These are phyloP conservation scores for Cladosporium cucumerinum DNA, from an alignment of 2,329 filamentous ascomycete species.

Conservation along the genomic window DNA sequence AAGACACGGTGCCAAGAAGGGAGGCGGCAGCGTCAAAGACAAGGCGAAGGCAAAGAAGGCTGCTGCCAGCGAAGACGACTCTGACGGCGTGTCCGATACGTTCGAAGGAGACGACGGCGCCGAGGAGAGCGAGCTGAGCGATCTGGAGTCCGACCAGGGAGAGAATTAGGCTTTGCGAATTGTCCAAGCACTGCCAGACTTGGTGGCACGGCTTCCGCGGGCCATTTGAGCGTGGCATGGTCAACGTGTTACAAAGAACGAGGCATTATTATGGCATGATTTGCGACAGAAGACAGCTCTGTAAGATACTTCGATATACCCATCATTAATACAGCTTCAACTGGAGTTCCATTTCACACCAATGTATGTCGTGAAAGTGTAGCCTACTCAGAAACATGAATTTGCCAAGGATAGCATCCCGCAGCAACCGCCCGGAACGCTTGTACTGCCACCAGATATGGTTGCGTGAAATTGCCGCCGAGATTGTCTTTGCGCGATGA, in stretches of 20 bases:
- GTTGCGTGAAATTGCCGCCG: neutral
- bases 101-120: conserved; percentile 68
- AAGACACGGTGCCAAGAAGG: conserved; percentile 55
- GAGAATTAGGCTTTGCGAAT: neutral
- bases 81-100: conserved; percentile 71
- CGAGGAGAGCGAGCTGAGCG: conserved; percentile 41
- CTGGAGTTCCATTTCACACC: neutral
- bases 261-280: neutral
- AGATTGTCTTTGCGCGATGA: conserved; percentile 6
- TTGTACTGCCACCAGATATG: neutral
- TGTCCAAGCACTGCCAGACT: neutral
- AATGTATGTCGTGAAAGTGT: neutral
- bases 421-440: conserved; percentile 11
- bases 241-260: neutral
- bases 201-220: neutral
- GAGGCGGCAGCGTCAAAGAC: conserved; percentile 29
- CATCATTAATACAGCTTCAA: neutral
- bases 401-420: conserved; percentile 12
- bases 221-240: neutral
- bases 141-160: conserved; percentile 36
- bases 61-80: conserved; percentile 73
- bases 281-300: neutral
- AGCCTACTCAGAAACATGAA: neutral
- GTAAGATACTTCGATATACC: neutral
- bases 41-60: conserved; percentile 59